Evolutionary conservation across 2,329 filamentous ascomycete genomes (phyloP), one percentile per base, ranked within the genome.

Genomic region (Dactylellina drechsleri): DNA sequence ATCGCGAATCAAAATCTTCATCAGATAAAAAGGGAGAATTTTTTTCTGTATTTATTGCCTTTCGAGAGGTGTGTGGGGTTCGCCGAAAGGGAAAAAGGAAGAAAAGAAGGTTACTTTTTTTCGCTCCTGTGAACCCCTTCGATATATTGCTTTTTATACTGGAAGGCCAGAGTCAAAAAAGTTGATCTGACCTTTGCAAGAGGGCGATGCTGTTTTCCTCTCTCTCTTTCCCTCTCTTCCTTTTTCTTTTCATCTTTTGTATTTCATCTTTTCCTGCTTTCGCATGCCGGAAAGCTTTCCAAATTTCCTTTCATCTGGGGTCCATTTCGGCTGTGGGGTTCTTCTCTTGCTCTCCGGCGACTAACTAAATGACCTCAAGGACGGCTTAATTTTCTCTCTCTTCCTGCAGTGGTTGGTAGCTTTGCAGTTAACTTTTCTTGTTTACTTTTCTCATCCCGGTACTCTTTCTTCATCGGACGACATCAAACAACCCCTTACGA

Each of bases 1-100:
- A 70, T 70, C 66, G 66, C 66, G 66, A 70, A 70, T 70, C 66
- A 70, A 36, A 70, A 70, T 62, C 31, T 36, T 36, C 31, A 10
- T 36, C 66, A 62, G 66, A 70, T 70, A 57, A 70, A 70, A 62
- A 36, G 31, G 31, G 31, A 36, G 31, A 36, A 36, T 36, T 36
- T 50, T 31, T 52, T 56, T 56, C 45, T 56, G 60, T 28, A 56
- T 68, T 59, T 23, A 40, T 67, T 58, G 15, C 54, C 18, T 26
- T 43, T 45, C 20, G 50, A 45, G 31, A 18, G 49, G 43, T 47
- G 65, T 60, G 65, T 68, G 65, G 65, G 65, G 65, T 36, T 67
- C 53, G 28, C 52, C 15, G 18, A 47, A 47, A 47, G 15, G 16
- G 13, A 47, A 47, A n/a, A 47, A 18, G 31, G 6, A 36, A 36